Base-by-base conservation (phyloP, 306 rosid species). In the Betula pendula region DNA sequence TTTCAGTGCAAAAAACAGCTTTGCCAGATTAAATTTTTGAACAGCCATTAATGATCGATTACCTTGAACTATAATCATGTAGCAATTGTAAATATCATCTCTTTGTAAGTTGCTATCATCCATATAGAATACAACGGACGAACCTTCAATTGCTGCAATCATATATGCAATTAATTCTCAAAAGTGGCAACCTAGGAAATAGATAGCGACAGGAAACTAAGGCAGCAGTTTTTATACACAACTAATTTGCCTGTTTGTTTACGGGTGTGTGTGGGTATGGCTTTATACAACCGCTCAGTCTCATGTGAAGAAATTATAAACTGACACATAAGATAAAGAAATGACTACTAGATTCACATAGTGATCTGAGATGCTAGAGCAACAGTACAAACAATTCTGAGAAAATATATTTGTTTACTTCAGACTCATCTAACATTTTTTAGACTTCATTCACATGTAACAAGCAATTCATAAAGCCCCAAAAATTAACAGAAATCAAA, bases 21-120 rank as follows among this genome's bases (percentile, higher is more conserved):
- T 38, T 24, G 66, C 42, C 58, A 16, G n/a, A 48, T n/a, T 48
- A 77, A 45, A 52, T 45, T 72, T 53, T 27, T 74, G 40, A 29
- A 20, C 40, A 5, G n/a, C 13, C 74, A 56, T 47, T 17, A 56
- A 77, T 13, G 51, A 45, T 71, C 51, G 38, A 33, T 8, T 81
- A 93, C 98, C 98, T 90, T 87, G 96, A 84, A 93, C 94, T 75
- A 91, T 59, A 65, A 87, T 70, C 85, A 74, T 81, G 81, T 93
- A 88, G 76, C 85, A 85, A 58, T 79, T 77, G 69, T 75, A 87
- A 76, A 91, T 84, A 81, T 91, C 85, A 63, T 83, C 78, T 17
- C 78, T 31, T 43, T 50, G 77, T 70, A 82, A n/a, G 59, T 89
- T 86, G 66, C 63, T 73, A 48, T 81, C 81, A 85, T 88, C 94